Conservation (phyloP, 768 basidiomycete genomes). For the Macrolepiota albuminosa region DNA sequence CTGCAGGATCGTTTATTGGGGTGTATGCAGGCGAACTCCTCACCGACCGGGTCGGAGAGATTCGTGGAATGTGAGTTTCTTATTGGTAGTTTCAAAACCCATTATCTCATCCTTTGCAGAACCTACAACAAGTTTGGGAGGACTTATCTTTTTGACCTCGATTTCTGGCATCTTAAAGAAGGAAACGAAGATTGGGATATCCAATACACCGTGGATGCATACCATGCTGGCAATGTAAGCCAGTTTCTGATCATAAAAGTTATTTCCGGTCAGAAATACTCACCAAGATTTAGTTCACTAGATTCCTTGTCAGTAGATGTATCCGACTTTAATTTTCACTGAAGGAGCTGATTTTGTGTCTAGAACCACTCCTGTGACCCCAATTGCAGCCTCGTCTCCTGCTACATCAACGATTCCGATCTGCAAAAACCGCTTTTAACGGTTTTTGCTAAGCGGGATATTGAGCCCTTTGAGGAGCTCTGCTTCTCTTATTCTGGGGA, state of each 20-base stretch:
- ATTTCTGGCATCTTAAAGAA: conserved; percentile 62
- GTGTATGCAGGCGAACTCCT: conserved; percentile 84
- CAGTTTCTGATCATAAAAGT: not conserved
- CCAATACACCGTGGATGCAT: conserved; percentile 76
- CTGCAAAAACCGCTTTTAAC: conserved; percentile 63
- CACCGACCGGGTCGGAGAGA: conserved; percentile 60
- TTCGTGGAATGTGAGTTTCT: conserved; percentile 56
- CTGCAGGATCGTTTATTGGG: conserved; percentile 68
- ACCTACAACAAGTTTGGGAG: conserved; percentile 69
- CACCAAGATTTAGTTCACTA: conserved; percentile 62
- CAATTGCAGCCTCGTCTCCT: conserved; percentile 67
- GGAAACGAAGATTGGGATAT: conserved; percentile 29
- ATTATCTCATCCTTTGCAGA: conserved; percentile 29
- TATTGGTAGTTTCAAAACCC: not conserved
- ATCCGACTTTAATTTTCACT: not conserved
- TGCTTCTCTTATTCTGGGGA: conserved; percentile 71
- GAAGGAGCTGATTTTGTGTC: not conserved
- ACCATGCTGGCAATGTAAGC: conserved; percentile 79
- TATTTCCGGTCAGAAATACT: conserved; percentile 3
- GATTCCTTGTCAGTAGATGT: conserved; percentile 62
- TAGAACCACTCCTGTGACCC: conserved; percentile 94
- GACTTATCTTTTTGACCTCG: conserved; percentile 81
- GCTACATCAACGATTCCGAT: conserved; percentile 76
- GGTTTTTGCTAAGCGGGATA: conserved; percentile 62
- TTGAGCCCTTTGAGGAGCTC: conserved; percentile 64